These are phyloP conservation scores for Oligophagozyma castellii DNA, from an alignment of 1,139 yeast genomes.

Conservation along the genomic window DNA sequence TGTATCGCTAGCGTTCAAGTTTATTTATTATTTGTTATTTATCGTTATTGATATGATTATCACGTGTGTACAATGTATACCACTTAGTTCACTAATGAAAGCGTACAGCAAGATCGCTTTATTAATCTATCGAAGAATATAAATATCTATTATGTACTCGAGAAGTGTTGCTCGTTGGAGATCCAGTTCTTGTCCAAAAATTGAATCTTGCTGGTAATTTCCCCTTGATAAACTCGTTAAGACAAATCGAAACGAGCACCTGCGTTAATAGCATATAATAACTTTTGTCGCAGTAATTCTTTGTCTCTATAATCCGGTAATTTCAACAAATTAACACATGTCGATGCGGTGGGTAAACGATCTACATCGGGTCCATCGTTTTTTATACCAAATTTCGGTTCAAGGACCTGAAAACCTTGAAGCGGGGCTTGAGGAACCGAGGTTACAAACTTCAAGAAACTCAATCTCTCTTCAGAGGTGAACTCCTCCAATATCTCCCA, in stretches of 20 bases:
- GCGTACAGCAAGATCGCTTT: no score
- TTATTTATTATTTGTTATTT: no score
- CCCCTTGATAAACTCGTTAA: no score
- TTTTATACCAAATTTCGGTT: conserved; percentile 71
- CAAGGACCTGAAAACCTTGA: conserved; percentile 62
- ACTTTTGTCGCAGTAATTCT: conserved; percentile 40
- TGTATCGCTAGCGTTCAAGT: no score
- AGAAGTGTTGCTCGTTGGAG: no score
- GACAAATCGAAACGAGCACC: conserved; percentile 83
- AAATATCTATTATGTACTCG: no score
- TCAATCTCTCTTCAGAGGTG: conserved; percentile 42
- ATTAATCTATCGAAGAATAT: no score
- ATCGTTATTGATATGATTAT: no score
- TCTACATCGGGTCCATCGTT: conserved; percentile 43
- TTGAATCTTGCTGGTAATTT: no score
- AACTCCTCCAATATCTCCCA: conserved; percentile 73
- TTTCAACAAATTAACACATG: conserved; percentile 80
- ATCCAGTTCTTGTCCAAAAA: no score
- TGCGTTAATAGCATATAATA: conserved; percentile 63
- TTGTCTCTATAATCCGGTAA: conserved; percentile 70
- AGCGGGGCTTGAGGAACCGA: conserved; percentile 87
- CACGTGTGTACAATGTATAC: no score
- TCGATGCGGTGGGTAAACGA: conserved; percentile 80
- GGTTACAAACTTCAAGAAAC: conserved; percentile 73
- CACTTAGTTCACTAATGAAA: no score